Conservation (phyloP, 441 rosid genomes). For the Omphalea diandra region DNA sequence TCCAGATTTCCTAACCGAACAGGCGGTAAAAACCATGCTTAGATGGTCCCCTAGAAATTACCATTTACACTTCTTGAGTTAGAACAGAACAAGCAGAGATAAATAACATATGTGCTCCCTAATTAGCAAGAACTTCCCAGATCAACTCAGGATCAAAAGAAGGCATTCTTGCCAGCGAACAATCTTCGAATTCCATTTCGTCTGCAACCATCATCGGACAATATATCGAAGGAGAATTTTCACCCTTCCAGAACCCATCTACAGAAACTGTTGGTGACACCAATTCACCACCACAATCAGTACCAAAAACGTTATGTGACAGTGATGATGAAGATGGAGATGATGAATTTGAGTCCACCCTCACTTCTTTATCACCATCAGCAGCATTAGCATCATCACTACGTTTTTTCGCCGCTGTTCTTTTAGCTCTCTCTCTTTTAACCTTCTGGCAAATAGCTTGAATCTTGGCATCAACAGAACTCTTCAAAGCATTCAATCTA, state of each 20-base stretch:
- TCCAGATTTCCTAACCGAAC: conserved; percentile 8
- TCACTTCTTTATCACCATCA: conserved; percentile 21
- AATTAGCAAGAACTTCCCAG: conserved; percentile 91
- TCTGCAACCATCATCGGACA: conserved; percentile 27
- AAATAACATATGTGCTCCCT: conserved; percentile 14
- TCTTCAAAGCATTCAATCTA: conserved; percentile 57
- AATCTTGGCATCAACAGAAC: conserved; percentile 78
- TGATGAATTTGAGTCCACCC: conserved; percentile 34
- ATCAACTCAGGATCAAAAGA: conserved; percentile 89
- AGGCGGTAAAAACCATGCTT: not conserved
- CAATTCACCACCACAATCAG: conserved; percentile 42
- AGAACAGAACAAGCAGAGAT: not conserved
- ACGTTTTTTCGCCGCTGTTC: conserved; percentile 39
- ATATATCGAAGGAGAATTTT: conserved; percentile 43
- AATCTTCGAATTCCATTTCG: conserved; percentile 47
- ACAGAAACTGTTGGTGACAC: conserved; percentile 42
- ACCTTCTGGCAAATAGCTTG: conserved; percentile 83
- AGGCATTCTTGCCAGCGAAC: conserved; percentile 78
- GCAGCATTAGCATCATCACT: not conserved
- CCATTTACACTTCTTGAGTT: conserved; percentile 29
- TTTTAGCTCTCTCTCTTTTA: conserved; percentile 60
- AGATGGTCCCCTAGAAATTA: conserved; percentile 13
- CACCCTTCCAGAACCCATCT: conserved; percentile 51
- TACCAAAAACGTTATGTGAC: conserved; percentile 33
- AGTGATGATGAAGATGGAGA: conserved; percentile 38